Base-by-base conservation (phyloP, 139 green algal species). In the Limnomonas spitsbergensis region DNA sequence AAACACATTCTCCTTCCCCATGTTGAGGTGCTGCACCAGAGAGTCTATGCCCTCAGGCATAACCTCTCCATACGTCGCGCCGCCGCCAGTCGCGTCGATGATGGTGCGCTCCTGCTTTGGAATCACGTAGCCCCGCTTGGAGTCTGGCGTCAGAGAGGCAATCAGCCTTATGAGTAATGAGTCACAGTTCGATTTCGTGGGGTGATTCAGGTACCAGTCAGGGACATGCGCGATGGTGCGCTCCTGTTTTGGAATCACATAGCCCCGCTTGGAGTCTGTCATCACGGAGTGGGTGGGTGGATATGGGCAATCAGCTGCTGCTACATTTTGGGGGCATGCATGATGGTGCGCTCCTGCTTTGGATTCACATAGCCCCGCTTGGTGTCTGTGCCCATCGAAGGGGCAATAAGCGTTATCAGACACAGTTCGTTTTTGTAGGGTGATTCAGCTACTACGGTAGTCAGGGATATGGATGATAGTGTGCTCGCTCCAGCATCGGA, bases 31-130 rank as follows among this genome's bases (percentile, higher is more conserved):
- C 66, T 20, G 69, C 73, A 26, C 0, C 6, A 4, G 14, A 4
- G 0, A 85, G 54, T 31, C 82, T 73, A 66, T 56, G 32, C 81
- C 84, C 9, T 72, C 39, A 31, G 78, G 61, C 24, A 82, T 82
- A 20, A 81, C 68, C 42, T 86, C 84, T 38, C 81, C 81, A 74
- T 89, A 89, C 0, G 68, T 78, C 0, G 81, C 36, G 0, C 77
- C 81, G 6, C 81, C 84, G 53, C 81, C 81, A 1, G 72, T 85
- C 6, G 76, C 40, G 3, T 89, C 81, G 38, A 89, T 79, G 0
- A 71, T 34, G 2, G 40, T 36, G 0, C 47, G 56, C 69, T 89
- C 84, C 24, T 47, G 69, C 38, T 29, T 53, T 0, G 79, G 73
- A 4, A 84, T 80, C 0, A 80, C 1, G 47, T 77, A 80, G 32